These are phyloP conservation scores for Theobroma cacao DNA, from an alignment of 345 rosid species.

Conservation along the genomic window DNA sequence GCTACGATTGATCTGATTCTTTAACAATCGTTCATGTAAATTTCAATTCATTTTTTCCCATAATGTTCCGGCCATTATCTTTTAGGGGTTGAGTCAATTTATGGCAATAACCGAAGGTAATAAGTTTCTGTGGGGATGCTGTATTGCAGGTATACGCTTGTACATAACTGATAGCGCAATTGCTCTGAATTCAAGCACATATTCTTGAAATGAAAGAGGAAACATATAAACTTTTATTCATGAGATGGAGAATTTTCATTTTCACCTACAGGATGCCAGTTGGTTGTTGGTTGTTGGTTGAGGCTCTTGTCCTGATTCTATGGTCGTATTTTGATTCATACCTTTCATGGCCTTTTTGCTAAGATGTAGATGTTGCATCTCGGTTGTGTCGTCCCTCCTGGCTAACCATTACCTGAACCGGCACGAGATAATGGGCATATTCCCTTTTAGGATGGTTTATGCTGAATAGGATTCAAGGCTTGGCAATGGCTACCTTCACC, in stretches of 20 bases:
- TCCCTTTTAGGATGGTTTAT: neutral
- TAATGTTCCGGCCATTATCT: conserved; percentile 17
- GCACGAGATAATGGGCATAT: too few relatives aligned
- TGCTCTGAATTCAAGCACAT: neutral
- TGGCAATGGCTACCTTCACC: neutral
- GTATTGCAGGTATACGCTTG: conserved; percentile 20
- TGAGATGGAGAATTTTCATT: neutral
- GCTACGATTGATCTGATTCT: conserved; percentile 30
- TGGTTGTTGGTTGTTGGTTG: too few relatives aligned
- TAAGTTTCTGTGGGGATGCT: conserved; percentile 18
- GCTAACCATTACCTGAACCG: neutral
- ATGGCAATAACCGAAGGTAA: conserved; percentile 18
- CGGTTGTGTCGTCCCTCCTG: too few relatives aligned
- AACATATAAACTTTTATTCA: neutral
- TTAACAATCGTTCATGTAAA: conserved; percentile 34
- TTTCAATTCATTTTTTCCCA: conserved; percentile 22
- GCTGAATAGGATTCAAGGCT: neutral
- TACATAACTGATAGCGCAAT: conserved; percentile 24
- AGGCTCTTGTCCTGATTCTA: neutral
- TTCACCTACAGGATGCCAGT: neutral
- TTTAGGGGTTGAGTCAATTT: conserved; percentile 28
- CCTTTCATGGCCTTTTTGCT: neutral
- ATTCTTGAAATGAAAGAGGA: conserved; percentile 2
- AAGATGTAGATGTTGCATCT: neutral
- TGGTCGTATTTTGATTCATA: neutral